These are phyloP conservation scores for Cyberlindnera samutprakarnensis DNA, from an alignment of 805 yeast species.

Conservation along the genomic window DNA sequence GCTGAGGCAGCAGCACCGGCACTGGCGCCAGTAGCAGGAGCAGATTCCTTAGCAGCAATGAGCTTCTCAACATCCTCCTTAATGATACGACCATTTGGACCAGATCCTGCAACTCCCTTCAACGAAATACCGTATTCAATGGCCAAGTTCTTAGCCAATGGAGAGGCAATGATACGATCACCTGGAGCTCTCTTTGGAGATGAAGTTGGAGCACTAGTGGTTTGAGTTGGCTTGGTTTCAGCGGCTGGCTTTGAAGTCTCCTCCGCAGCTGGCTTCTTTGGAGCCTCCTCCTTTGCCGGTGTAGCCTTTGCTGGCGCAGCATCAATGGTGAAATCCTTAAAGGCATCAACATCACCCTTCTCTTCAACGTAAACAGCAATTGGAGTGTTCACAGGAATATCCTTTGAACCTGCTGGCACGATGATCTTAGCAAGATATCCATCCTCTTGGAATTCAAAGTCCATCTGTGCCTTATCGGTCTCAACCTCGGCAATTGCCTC, in stretches of 20 bases:
- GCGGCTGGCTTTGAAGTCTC: conserved; percentile 17
- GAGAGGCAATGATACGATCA: conserved; percentile 86
- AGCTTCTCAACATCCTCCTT: conserved; percentile 82
- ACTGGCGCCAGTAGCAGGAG: conserved; percentile 34
- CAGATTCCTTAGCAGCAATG: conserved; percentile 37
- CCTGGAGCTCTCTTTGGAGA: conserved; percentile 26
- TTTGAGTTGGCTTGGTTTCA: no score
- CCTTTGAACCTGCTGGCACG: conserved; percentile 79
- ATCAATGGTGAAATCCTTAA: conserved; percentile 71
- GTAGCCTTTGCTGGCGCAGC: conserved; percentile 19
- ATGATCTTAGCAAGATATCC: conserved; percentile 86
- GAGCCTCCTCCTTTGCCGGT: conserved; percentile 12
- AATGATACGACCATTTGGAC: conserved; percentile 91
- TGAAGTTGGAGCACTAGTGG: conserved; percentile 19
- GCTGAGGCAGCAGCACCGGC: conserved; percentile 27
- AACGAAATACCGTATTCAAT: conserved; percentile 85
- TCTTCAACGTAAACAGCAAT: conserved; percentile 96
- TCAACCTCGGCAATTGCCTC: conserved; percentile 95
- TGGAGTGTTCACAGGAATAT: conserved; percentile 90
- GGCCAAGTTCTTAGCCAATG: conserved; percentile 89
- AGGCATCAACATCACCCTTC: conserved; percentile 75
- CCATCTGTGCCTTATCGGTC: conserved; percentile 98
- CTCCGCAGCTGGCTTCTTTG: conserved; percentile 16
- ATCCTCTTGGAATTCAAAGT: conserved; percentile 96
- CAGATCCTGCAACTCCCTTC: conserved; percentile 81